Conservation (phyloP, 1,139 yeast genomes). For the Geotrichum phurueaensis region DNA sequence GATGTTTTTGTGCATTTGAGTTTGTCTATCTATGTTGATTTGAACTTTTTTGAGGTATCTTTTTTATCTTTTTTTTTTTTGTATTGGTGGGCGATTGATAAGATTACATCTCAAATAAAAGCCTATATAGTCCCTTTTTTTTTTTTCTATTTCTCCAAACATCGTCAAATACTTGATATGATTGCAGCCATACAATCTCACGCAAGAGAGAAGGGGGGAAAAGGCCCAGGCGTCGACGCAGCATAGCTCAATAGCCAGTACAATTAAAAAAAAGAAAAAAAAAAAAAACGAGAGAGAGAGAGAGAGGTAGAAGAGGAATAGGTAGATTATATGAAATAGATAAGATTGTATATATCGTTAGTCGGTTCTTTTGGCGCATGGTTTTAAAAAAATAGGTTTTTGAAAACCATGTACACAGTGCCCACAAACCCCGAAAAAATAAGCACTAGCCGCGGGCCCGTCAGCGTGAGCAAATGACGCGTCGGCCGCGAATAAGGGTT, state of each 20-base stretch:
- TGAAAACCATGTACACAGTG: conserved; percentile 3
- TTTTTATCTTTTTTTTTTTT: too few species aligned
- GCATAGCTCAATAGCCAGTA: not conserved
- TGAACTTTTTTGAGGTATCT: too few species aligned
- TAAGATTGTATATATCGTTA: not conserved
- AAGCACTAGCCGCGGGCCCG: conserved; percentile 9
- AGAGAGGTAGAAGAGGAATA: too few species aligned
- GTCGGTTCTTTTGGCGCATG: not conserved
- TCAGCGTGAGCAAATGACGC: conserved; percentile 3
- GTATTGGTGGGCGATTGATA: not conserved
- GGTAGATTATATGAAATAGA: too few species aligned
- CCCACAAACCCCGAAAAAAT: conserved; percentile 2
- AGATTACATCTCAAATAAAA: not conserved
- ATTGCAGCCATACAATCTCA: too few species aligned
- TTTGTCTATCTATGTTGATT: too few species aligned
- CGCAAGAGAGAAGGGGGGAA: too few species aligned
- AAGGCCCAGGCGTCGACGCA: not conserved
- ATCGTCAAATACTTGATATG: too few species aligned
- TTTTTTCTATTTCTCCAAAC: not conserved
- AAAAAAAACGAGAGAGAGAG: too few species aligned
- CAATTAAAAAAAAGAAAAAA: not conserved
- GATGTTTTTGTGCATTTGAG: too few species aligned
- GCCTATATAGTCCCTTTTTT: too few species aligned
- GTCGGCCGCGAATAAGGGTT: conserved; percentile 5
- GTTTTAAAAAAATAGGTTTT: not conserved